phyloP scores from a whole-genome alignment of 1,284 basidiomycete genomes.

The Butyriboletus appendiculatus region DNA sequence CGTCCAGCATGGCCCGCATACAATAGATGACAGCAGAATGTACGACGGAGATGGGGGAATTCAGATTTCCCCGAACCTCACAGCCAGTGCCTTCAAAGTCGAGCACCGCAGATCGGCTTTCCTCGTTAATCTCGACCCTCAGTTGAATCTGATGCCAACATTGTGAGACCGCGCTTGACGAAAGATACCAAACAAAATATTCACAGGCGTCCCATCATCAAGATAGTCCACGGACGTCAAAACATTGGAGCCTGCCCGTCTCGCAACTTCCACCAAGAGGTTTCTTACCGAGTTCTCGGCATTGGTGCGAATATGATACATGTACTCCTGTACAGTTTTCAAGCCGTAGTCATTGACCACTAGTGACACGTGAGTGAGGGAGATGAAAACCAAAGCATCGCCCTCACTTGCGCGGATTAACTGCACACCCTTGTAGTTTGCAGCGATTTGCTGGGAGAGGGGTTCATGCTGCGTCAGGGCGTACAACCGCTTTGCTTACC shows the following conservation, averaged over 20 bases:
- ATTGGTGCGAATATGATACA: slow-evolving; percentile 88
- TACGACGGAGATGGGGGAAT: slow-evolving; percentile 86
- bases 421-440: slow-evolving; percentile 92
- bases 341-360: slow-evolving; percentile 89
- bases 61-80: slow-evolving; percentile 89
- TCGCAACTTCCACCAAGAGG: slow-evolving; percentile 78
- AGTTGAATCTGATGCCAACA: slow-evolving; percentile 64
- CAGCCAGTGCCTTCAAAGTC: slow-evolving; percentile 92
- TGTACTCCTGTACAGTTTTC: slow-evolving; percentile 88
- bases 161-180: background rate
- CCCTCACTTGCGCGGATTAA: slow-evolving; percentile 71
- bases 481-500: slow-evolving; percentile 41
- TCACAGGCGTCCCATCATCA: slow-evolving; percentile 85
- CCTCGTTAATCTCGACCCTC: slow-evolving; percentile 76
- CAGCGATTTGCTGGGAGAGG: slow-evolving; percentile 79
- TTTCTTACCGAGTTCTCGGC: slow-evolving; percentile 89
- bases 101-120: slow-evolving; percentile 79
- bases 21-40: slow-evolving; percentile 96
- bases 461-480: background rate
- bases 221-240: slow-evolving; percentile 78
- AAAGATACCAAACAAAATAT: slow-evolving; percentile 10
- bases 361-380: slow-evolving; percentile 24
- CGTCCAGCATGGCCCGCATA: slow-evolving; percentile 89
- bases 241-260: slow-evolving; percentile 62
- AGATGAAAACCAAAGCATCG: slow-evolving; percentile 19